A percentile compares a stretch with the other conserved stretches of the same genome.
phyloP scores from a whole-genome alignment of 495 filamentous ascomycete species.

The Hypoxylon fragiforme region DNA sequence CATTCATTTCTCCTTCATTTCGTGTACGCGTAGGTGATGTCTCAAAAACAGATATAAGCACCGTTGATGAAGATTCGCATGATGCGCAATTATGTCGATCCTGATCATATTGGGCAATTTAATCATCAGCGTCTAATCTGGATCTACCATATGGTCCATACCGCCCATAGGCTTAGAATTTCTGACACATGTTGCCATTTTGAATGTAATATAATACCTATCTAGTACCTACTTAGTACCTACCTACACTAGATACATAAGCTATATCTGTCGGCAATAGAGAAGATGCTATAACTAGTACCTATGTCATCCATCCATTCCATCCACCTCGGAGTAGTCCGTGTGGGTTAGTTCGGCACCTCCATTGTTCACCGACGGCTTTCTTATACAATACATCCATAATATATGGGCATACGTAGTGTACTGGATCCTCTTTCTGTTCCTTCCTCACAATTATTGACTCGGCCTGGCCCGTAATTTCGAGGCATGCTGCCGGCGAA shows the following conservation, averaged over 20 bases:
- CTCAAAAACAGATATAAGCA: slow-evolving; percentile 27
- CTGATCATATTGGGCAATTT: slow-evolving; percentile 16
- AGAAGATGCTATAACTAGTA: too few relatives aligned
- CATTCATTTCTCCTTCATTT: slow-evolving; percentile 24
- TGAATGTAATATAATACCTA: slow-evolving; percentile 9
- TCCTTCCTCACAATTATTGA: background rate
- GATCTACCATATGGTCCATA: slow-evolving; percentile 12
- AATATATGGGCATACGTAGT: background rate
- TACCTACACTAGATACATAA: too few relatives aligned
- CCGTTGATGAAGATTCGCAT: slow-evolving; percentile 31
- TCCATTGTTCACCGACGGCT: background rate
- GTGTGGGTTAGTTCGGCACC: slow-evolving; percentile 3
- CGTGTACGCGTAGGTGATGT: slow-evolving; percentile 14
- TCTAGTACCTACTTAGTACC: too few relatives aligned
- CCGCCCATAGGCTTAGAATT: slow-evolving; percentile 1
- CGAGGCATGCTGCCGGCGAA: slow-evolving; percentile 8
- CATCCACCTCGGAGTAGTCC: slow-evolving; percentile 12
- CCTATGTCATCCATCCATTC: too few relatives aligned
- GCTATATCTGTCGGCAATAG: too few relatives aligned
- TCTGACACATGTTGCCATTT: slow-evolving; percentile 2
- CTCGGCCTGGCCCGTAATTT: slow-evolving; percentile 12
- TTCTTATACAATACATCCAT: background rate
- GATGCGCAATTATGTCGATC: slow-evolving; percentile 27
- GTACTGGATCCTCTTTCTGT: background rate
- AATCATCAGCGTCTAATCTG: slow-evolving; percentile 17